Base-by-base conservation (phyloP, 805 yeast species). In the Yarrowia sp. region DNA sequence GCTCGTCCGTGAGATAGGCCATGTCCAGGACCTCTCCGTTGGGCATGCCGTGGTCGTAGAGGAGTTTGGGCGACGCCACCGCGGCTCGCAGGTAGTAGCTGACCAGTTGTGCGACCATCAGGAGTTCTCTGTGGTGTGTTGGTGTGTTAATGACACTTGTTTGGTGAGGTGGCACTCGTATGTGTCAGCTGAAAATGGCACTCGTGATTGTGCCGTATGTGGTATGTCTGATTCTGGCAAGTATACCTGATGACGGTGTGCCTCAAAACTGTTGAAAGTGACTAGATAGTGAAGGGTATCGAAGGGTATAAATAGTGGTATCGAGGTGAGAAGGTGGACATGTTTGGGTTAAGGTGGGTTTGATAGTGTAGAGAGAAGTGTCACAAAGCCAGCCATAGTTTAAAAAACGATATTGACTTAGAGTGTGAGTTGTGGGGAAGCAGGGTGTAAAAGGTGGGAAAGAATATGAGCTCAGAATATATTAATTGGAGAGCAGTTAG, bases 1-100 rank as follows among this genome's bases (percentile, higher is more conserved):
- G 69, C 69, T 84, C 83, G 0, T 87, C 83, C 0, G 89, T 83
- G 38, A 92, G 83, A 72, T 89, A 89, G 0, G 92, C 83, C 46
- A 92, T 77, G 74, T 92, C 97, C 9, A 89, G 75, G 15, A 76
- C 71, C 52, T 59, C 52, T 32, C 65, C 65, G 52, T 59, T 45
- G 50, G 14, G 79, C 70, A 10, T 77, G 53, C 75, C 77, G 22
- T 69, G 63, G 43, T 70, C 67, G 26, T 63, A 63, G 46, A 48
- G 67, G 46, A 63, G 55, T 46, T 63, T 63, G 19, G 67, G 67
- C 43, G 55, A 63, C 8, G 67, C 55, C 56, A 63, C 48, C 16
- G 56, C 55, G 26, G 67, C 67, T 14, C 67, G 55, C 42, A 59
- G 16, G 65, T 59, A 59, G 42, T 59, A 59, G 16, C 52, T 59